Conservation (phyloP, 305 asterid genomes). For the Rubia peregrina region DNA sequence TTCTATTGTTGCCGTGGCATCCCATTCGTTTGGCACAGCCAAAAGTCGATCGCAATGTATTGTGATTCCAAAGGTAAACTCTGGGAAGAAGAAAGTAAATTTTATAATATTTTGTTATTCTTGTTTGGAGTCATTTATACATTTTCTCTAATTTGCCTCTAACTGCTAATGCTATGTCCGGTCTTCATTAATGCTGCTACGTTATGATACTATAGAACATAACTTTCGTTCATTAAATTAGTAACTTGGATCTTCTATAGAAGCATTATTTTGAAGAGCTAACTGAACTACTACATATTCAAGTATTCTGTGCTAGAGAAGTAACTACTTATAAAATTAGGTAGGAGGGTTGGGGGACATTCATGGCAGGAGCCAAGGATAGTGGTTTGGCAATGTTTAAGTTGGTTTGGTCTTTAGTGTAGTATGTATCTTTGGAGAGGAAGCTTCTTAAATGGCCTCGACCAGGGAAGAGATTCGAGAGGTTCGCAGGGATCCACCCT, state of each 20-base stretch:
- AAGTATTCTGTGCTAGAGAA: not conserved
- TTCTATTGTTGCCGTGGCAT: constrained; percentile 84
- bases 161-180: not conserved
- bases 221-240: not conserved
- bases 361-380: not conserved
- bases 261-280: not conserved
- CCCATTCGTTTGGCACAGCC: constrained; percentile 94
- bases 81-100: constrained; percentile 14
- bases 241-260: not conserved
- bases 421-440: constrained; percentile 83
- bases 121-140: not conserved
- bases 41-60: constrained; percentile 78
- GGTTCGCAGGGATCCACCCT: constrained; percentile 83
- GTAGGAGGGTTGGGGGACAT: not conserved
- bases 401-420: constrained; percentile 26
- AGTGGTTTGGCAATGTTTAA: constrained; percentile 7
- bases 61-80: constrained; percentile 71
- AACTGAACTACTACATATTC: not conserved
- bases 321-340: not conserved
- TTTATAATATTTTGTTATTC: not conserved
- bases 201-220: not conserved
- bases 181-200: not conserved
- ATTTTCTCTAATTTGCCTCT: not conserved
- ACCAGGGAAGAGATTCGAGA: constrained; percentile 79
- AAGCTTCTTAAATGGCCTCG: constrained; percentile 65